Percentiles rank a stretch among this genome's conserved stretches.
Conservation (phyloP, 257 asterid genomes). For the Ilex aquifolium region DNA sequence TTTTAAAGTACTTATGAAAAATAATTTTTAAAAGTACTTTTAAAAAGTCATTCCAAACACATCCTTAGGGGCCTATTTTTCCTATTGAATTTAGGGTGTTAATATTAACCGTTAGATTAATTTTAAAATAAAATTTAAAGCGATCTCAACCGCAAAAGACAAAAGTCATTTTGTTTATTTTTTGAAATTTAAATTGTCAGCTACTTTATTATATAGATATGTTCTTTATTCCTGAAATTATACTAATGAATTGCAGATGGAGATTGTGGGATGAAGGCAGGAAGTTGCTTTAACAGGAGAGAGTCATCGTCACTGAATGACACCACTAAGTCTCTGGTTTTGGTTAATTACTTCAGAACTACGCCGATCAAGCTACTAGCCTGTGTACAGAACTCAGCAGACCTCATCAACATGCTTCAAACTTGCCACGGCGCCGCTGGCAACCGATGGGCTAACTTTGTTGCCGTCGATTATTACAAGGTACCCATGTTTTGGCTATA, state of each 20-base stretch:
- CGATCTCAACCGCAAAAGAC: no score
- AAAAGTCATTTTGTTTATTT: no score
- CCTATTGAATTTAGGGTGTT: no score
- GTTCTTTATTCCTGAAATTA: no score
- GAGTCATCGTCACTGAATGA: conserved; percentile 62
- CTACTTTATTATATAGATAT: no score
- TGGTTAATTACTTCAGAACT: conserved; percentile 60
- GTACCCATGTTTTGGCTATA: conserved; percentile 10
- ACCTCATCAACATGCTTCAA: conserved; percentile 41
- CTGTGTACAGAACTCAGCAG: conserved; percentile 64
- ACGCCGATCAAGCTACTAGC: conserved; percentile 48
- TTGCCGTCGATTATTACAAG: conserved; percentile 83
- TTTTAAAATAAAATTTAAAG: no score
- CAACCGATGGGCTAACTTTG: conserved; percentile 72
- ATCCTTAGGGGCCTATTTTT: no score
- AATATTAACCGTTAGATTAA: no score
- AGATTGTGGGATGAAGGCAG: conserved; percentile 70
- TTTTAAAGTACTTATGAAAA: no score
- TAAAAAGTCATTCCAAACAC: no score
- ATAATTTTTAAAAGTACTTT: no score
- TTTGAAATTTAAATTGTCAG: no score
- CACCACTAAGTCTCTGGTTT: conserved; percentile 53
- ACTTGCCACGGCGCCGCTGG: conserved; percentile 59
- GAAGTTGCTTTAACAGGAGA: conserved; percentile 54
- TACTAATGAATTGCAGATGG: conserved; percentile 42